These are phyloP conservation scores for Pontederia crassipes DNA, from an alignment of 176 grass and related monocot genomes.

Conservation along the genomic window DNA sequence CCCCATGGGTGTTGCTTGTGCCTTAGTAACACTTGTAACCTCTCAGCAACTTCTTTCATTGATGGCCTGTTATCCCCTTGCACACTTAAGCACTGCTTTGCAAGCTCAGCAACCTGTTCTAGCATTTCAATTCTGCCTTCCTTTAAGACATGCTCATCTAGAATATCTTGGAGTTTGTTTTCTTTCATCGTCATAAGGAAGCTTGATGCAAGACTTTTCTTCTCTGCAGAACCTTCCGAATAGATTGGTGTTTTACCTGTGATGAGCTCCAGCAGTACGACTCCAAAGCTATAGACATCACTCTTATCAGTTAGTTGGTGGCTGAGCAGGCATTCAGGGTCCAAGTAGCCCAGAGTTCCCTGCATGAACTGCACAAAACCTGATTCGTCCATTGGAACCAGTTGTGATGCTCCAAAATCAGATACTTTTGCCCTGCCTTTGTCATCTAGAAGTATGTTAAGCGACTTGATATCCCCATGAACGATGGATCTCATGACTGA, in stretches of 20 bases:
- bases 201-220: constrained; percentile 5
- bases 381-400: too few relatives aligned
- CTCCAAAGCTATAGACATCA: neutral
- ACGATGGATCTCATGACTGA: neutral
- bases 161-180: constrained; percentile 4
- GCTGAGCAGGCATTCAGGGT: constrained; percentile 11
- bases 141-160: constrained; percentile 17
- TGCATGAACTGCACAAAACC: too few relatives aligned
- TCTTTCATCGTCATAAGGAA: constrained; percentile 29
- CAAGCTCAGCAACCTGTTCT: constrained; percentile 24
- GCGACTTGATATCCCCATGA: neutral
- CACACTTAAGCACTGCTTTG: constrained; percentile 16
- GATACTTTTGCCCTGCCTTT: too few relatives aligned
- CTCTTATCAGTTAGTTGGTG: constrained; percentile 1
- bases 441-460: too few relatives aligned
- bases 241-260: constrained; percentile 20
- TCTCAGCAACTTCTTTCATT: constrained; percentile 29
- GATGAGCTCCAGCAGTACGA: constrained; percentile 27
- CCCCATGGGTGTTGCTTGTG: constrained; percentile 20
- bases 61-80: constrained; percentile 25
- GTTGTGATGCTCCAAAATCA: too few relatives aligned
- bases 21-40: constrained; percentile 20
- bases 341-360: constrained; percentile 6
- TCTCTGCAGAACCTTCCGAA: constrained; percentile 14
- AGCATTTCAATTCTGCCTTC: constrained; percentile 4